Evolutionary conservation across 768 basidiomycete genomes (phyloP), one percentile per base, ranked within the genome.

Genomic region (Podaxis sp.): DNA sequence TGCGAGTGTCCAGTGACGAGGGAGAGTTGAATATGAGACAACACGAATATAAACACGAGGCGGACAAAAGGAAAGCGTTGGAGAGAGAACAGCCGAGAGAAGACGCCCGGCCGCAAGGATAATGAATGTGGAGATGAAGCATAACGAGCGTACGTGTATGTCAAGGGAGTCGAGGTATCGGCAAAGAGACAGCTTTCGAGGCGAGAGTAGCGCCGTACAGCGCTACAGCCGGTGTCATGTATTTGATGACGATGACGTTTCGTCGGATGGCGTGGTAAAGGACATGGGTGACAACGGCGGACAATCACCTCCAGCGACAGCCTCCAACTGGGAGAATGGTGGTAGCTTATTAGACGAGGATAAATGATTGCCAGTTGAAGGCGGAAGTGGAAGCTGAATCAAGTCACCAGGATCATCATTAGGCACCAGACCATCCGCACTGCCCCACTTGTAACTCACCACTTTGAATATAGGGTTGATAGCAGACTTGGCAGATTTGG

Each of bases 391-490:
- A 63, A 86, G 82, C 86, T 89, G 73, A 65, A 68, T 64, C 63
- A 68, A 65, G 62, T 69, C 67, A 70, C 65, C 69, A 70, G 66
- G 65, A 65, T 72, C 64, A 72, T 76, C 69, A 77, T 77, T 71
- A 78, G 74, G 72, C 59, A 69, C 69, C 30, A 75, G 67, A 71
- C 71, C 73, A 72, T 74, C 70, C 68, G 66, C 62, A 77, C 70
- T 68, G 72, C 76, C 75, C 74, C 72, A 76, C 70, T 75, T 70
- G 65, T 77, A 75, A 86, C 92, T 80, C 77, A 93, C 92, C 80
- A 94, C 91, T 84, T 91, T 89, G 81, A 94, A 94, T 72, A 93
- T 93, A 30, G 92, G 90, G 74, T 94, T 92, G 70, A 93, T 90
- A 37, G 81, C 83, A 55, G 87, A 85, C 71, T 87, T 87, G 26